Percentiles rank a stretch among this genome's conserved stretches.
Evolutionary conservation across 2,329 filamentous ascomycete species (phyloP).

Genomic region (Teratosphaeria nubilosa): DNA sequence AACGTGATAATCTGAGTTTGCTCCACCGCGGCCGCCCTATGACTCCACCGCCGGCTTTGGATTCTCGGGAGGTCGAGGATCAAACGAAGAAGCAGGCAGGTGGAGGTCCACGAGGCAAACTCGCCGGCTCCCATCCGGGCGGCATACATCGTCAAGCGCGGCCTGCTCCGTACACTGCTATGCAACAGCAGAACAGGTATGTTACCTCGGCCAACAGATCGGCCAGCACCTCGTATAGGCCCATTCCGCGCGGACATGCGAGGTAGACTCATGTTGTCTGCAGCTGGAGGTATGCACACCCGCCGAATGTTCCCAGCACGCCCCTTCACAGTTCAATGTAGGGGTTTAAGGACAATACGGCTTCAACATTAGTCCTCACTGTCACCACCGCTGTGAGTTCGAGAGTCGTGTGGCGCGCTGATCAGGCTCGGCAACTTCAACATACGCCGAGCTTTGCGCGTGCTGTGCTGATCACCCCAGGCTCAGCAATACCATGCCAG

Average conservation of each 20-base stretch:
- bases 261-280: not conserved
- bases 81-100: not conserved
- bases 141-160: not conserved
- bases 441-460: not conserved
- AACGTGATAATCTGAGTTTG: conserved; percentile 51
- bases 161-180: not conserved
- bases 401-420: not conserved
- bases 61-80: not conserved
- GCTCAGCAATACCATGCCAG: not conserved
- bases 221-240: not conserved
- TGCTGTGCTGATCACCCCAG: not conserved
- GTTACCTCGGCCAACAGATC: not conserved
- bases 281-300: not conserved
- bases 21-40: conserved; percentile 3
- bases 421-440: not conserved
- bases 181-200: not conserved
- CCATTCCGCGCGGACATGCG: not conserved
- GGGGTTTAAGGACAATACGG: not conserved
- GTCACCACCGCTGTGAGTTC: not conserved
- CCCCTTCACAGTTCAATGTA: not conserved
- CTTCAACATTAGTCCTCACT: not conserved
- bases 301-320: not conserved
- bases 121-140: not conserved
- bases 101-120: not conserved
- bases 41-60: conserved; percentile 2